Evolutionary conservation across 148 eudicot genomes (phyloP), one percentile per base, ranked within the genome.

Genomic region (Spergularia bocconei): DNA sequence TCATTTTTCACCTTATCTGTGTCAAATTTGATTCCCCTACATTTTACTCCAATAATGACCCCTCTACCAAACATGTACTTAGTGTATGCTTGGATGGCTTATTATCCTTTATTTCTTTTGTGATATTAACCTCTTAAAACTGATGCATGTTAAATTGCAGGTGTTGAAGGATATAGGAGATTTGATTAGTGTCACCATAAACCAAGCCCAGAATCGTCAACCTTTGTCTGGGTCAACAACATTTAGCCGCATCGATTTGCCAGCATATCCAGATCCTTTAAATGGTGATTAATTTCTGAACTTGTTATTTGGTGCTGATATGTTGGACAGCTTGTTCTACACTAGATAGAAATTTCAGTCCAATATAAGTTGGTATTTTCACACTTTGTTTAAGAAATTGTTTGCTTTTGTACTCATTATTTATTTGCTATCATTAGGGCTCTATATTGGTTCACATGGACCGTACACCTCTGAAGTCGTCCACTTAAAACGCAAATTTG

Each of bases 401-500:
- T 61, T 61, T 58, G 17, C n/a, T 11, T 75, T 38, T 38, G 25
- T 61, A 3, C 57, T 66, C 51, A 72, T 73, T 72, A 8, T 51
- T 52, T 38, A 23, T n/a, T 67, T 76, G 41, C 39, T 70, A 50
- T 60, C 36, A 17, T 14, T 67, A 92, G 99, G 99, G 59, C 85
- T 96, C 56, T 96, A 92, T 79, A 85, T 96, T 69, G 94, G 94
- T 69, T 84, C 94, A 15, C 93, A 89, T 85, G 98, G 93, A 63
- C 91, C 87, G 61, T 82, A 77, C 81, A 62, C 88, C 72, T 89
- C 97, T 50, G 99, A 96, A 84, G 97, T 96, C 64, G 91, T 96
- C 77, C 93, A 96, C 76, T 51, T 96, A 83, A 92, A 84, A 80
- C 97, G 90, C 72, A 89, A 82, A 81, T 87, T 91, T 84, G 99